A percentile compares a stretch with the other conserved stretches of the same genome.
phyloP scores from a whole-genome alignment of 148 eudicot genomes.

The Nepenthes gracilis region DNA sequence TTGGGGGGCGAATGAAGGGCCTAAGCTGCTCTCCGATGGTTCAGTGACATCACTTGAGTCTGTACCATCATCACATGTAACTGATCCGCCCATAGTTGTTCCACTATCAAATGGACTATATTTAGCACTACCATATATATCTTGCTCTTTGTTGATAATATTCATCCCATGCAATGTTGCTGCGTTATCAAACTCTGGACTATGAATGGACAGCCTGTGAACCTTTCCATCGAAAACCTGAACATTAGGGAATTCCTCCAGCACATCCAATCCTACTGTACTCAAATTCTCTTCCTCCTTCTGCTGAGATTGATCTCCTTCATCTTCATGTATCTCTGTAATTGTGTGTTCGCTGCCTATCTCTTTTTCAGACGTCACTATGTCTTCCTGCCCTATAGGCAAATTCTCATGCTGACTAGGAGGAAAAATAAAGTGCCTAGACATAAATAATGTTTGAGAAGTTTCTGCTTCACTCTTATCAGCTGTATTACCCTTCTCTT shows the following conservation, averaged over 20 bases:
- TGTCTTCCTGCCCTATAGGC: slow-evolving; percentile 43
- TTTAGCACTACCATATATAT: slow-evolving; percentile 14
- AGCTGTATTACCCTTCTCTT: slow-evolving; percentile 17
- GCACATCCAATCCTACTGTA: slow-evolving; percentile 15
- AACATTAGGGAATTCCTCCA: slow-evolving; percentile 30
- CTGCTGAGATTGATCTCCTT: slow-evolving; percentile 18
- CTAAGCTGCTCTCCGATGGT: slow-evolving; percentile 17
- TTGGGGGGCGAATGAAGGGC: slow-evolving; percentile 10
- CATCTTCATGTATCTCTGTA: slow-evolving; percentile 16
- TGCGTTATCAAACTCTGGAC: slow-evolving; percentile 27
- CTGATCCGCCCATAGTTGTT: slow-evolving; percentile 14
- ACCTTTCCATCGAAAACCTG: slow-evolving; percentile 27
- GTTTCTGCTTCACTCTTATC: slow-evolving; percentile 39
- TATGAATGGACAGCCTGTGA: slow-evolving; percentile 24
- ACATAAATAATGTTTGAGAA: slow-evolving; percentile 67
- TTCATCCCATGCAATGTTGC: slow-evolving; percentile 14
- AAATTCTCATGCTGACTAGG: slow-evolving; percentile 80
- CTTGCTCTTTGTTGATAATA: slow-evolving; percentile 31
- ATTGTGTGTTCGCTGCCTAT: slow-evolving; percentile 20
- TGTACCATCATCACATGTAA: slow-evolving; percentile 13
- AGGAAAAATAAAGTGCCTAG: slow-evolving; percentile 85
- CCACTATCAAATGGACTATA: slow-evolving; percentile 9
- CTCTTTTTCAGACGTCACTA: slow-evolving; percentile 19
- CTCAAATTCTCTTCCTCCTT: slow-evolving; percentile 30
- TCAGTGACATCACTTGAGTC: slow-evolving; percentile 11